Conservation (phyloP, 129 eudicot genomes). For the Helianthus tuberosus region DNA sequence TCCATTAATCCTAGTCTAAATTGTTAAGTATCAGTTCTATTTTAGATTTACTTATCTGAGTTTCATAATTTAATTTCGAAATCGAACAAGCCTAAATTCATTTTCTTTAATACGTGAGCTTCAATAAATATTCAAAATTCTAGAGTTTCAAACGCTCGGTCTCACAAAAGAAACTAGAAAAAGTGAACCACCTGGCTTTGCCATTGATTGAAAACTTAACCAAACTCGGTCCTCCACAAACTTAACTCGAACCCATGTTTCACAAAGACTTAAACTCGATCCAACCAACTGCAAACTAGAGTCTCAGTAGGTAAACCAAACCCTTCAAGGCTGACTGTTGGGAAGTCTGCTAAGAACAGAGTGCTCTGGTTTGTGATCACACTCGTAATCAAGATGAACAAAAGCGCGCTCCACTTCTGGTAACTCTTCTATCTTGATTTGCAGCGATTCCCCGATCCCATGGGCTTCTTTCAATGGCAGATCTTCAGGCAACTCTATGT, state of each 20-base stretch:
- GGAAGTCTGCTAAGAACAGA: slow-evolving; percentile 63
- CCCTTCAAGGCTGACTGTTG: slow-evolving; percentile 50
- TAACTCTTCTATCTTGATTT: slow-evolving; percentile 68
- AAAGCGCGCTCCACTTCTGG: slow-evolving; percentile 83
- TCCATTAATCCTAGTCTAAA: too few relatives aligned
- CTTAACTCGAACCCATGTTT: neutral
- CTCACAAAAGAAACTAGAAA: too few relatives aligned
- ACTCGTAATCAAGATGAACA: slow-evolving; percentile 79
- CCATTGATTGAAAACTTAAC: neutral
- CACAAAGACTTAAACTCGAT: slow-evolving; percentile 3
- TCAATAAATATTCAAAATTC: too few relatives aligned
- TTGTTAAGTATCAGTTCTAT: too few relatives aligned
- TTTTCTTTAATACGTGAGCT: too few relatives aligned
- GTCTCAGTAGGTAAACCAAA: slow-evolving; percentile 14
- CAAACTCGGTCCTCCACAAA: neutral
- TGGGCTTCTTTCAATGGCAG: slow-evolving; percentile 70
- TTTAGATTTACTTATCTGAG: too few relatives aligned
- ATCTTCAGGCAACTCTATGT: slow-evolving; percentile 76
- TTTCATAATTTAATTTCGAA: too few relatives aligned
- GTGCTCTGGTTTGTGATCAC: slow-evolving; percentile 85
- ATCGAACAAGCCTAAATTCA: too few relatives aligned
- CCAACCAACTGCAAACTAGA: slow-evolving; percentile 17
- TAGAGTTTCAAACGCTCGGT: too few relatives aligned
- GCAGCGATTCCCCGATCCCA: slow-evolving; percentile 70
- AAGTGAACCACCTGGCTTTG: too few relatives aligned